Percentiles rank a stretch among this genome's conserved stretches.
phyloP scores from a whole-genome alignment of 2,329 filamentous ascomycete species.

The Cyphellophora europaea region DNA sequence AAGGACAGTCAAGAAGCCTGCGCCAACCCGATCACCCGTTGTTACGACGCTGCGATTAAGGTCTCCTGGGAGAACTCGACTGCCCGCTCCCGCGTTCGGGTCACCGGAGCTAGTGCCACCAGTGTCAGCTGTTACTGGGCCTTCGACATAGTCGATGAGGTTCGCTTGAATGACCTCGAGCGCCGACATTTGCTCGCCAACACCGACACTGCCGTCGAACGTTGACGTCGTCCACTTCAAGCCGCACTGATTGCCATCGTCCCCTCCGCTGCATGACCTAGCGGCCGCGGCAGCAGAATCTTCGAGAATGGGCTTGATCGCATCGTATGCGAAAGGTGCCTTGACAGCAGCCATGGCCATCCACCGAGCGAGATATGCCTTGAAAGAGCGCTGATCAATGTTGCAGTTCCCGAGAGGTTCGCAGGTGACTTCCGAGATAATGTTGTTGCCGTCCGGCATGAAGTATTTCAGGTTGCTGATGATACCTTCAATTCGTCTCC shows the following conservation, averaged over 20 bases:
- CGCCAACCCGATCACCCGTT: slow-evolving; percentile 27
- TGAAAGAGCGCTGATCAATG: slow-evolving; percentile 57
- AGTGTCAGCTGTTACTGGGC: slow-evolving; percentile 35
- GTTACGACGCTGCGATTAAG: slow-evolving; percentile 19
- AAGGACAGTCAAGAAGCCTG: slow-evolving; percentile 24
- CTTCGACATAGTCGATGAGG: slow-evolving; percentile 28
- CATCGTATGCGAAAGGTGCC: slow-evolving; percentile 45
- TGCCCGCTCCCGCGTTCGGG: slow-evolving; percentile 29
- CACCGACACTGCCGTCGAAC: slow-evolving; percentile 28
- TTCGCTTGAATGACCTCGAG: slow-evolving; percentile 54
- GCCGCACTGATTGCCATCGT: slow-evolving; percentile 32
- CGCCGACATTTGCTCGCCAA: slow-evolving; percentile 32
- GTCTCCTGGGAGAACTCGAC: slow-evolving; percentile 13
- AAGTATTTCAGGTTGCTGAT: slow-evolving; percentile 47
- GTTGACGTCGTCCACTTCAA: slow-evolving; percentile 27
- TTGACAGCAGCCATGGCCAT: slow-evolving; percentile 48
- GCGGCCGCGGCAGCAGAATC: slow-evolving; percentile 47
- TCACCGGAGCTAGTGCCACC: slow-evolving; percentile 51
- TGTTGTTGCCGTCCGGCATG: slow-evolving; percentile 34
- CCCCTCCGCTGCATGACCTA: slow-evolving; percentile 41
- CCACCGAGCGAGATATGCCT: slow-evolving; percentile 56
- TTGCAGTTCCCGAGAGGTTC: slow-evolving; percentile 48
- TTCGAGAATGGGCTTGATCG: slow-evolving; percentile 43
- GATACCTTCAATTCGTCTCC: slow-evolving; percentile 36
- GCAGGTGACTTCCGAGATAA: slow-evolving; percentile 53